These are phyloP conservation scores for Apiospora phragmitis DNA, from an alignment of 2,329 filamentous ascomycete species.

Conservation along the genomic window DNA sequence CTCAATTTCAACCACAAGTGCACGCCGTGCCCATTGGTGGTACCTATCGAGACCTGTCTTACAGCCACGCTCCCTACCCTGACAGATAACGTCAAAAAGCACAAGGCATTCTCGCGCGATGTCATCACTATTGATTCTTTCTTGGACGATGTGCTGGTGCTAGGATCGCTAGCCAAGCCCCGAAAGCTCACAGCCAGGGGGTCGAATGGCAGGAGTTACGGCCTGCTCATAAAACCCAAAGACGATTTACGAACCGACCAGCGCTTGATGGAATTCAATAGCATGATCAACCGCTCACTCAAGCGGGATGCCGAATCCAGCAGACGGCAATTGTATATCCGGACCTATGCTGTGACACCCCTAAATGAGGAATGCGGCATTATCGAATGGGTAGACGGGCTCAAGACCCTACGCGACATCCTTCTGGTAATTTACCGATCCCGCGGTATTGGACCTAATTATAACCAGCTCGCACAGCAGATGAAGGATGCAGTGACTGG, in stretches of 20 bases:
- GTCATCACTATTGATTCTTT: constrained; percentile 81
- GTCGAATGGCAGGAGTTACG: constrained; percentile 85
- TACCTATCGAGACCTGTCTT: constrained; percentile 83
- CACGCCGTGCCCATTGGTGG: constrained; percentile 81
- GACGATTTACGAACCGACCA: constrained; percentile 97
- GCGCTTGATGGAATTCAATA: constrained; percentile 98
- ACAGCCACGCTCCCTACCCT: constrained; percentile 76
- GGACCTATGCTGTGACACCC: constrained; percentile 94
- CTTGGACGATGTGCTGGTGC: constrained; percentile 82
- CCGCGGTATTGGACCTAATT: constrained; percentile 70
- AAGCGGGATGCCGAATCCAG: constrained; percentile 91
- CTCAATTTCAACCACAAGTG: constrained; percentile 82
- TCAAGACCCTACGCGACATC: constrained; percentile 92
- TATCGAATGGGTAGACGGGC: constrained; percentile 97
- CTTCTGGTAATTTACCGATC: constrained; percentile 76
- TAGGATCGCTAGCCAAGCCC: constrained; percentile 90
- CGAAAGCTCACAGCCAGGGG: constrained; percentile 86
- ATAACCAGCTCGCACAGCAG: constrained; percentile 61
- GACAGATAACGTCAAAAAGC: constrained; percentile 71
- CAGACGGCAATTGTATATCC: constrained; percentile 88
- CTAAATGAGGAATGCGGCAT: constrained; percentile 97
- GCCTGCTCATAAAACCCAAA: constrained; percentile 94
- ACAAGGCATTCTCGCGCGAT: constrained; percentile 85
- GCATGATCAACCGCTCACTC: constrained; percentile 93
- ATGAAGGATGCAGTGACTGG: constrained; percentile 64